A percentile compares a stretch with the other conserved stretches of the same genome.
Evolutionary conservation across 2,329 filamentous ascomycete genomes (phyloP).

Genomic region (Fusarium oligoseptatum): DNA sequence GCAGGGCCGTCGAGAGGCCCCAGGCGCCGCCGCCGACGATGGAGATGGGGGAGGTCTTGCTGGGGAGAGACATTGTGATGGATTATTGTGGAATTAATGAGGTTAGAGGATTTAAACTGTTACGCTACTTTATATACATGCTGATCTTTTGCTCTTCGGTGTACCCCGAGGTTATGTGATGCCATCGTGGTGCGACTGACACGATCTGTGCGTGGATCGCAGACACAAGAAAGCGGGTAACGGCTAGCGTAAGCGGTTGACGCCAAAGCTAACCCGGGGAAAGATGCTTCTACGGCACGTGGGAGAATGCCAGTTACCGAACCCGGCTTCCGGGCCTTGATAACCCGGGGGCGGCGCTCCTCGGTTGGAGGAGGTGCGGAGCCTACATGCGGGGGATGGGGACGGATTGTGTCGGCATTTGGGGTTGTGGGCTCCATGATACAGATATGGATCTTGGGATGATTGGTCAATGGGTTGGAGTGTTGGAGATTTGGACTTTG

Average conservation of each 20-base stretch:
- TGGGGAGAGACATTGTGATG: neutral
- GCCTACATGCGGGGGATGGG: neutral
- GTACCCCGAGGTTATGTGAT: neutral
- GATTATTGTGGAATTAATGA: neutral
- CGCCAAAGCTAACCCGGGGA: constrained; percentile 12
- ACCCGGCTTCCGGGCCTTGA: neutral
- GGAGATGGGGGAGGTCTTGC: constrained; percentile 9
- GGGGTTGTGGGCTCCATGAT: neutral
- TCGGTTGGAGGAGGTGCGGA: constrained; percentile 1
- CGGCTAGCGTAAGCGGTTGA: constrained; percentile 13
- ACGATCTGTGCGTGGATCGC: neutral
- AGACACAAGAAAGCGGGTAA: neutral
- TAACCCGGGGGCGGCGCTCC: neutral
- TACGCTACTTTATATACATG: neutral
- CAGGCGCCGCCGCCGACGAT: constrained; percentile 23
- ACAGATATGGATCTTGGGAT: neutral
- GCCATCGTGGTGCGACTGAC: neutral
- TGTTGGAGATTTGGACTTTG: neutral
- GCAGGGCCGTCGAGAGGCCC: constrained; percentile 21
- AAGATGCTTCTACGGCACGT: neutral
- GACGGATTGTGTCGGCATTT: constrained; percentile 9
- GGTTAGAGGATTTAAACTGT: neutral
- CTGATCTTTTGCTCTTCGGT: neutral
- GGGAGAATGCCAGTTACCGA: neutral
- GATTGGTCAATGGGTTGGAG: neutral